phyloP scores from a whole-genome alignment of 768 basidiomycete species.

The Clitopilus hobsonii region DNA sequence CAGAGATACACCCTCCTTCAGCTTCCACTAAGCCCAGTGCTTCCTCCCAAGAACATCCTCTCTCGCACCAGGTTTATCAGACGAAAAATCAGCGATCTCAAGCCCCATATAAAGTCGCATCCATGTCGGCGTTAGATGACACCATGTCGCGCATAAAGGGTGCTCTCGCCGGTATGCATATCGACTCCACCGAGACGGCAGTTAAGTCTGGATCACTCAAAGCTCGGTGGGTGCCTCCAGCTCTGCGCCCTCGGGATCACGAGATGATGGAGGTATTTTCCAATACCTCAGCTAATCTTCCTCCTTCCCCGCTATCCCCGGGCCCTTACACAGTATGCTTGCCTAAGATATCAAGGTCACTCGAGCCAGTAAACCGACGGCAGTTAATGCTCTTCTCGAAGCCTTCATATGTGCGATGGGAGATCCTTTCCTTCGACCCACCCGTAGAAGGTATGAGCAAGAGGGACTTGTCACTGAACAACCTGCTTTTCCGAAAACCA shows the following conservation, averaged over 20 bases:
- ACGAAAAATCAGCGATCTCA: slow-evolving; percentile 25
- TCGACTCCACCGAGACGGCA: slow-evolving; percentile 5
- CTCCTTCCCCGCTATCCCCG: slow-evolving; percentile 38
- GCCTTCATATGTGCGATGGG: slow-evolving; percentile 43
- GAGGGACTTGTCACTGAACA: slow-evolving; percentile 59
- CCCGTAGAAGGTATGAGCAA: slow-evolving; percentile 61
- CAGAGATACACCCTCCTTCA: not conserved
- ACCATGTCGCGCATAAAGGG: slow-evolving; percentile 85
- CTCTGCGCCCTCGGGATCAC: slow-evolving; percentile 38
- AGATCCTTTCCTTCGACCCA: slow-evolving; percentile 69
- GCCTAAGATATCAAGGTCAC: slow-evolving; percentile 35
- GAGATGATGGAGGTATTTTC: slow-evolving; percentile 39
- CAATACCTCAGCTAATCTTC: slow-evolving; percentile 43
- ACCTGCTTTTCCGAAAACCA: slow-evolving; percentile 54
- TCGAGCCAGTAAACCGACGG: slow-evolving; percentile 42
- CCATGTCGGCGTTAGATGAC: slow-evolving; percentile 76
- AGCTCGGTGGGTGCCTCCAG: slow-evolving; percentile 58
- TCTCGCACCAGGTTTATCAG: slow-evolving; percentile 17
- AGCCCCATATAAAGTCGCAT: slow-evolving; percentile 41
- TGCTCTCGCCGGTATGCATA: slow-evolving; percentile 66
- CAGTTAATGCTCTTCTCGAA: slow-evolving; percentile 42
- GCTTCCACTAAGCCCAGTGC: not conserved
- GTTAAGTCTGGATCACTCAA: slow-evolving; percentile 20
- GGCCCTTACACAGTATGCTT: slow-evolving; percentile 39
- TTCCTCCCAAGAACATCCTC: slow-evolving; percentile 4